A percentile compares a stretch with the other conserved stretches of the same genome.
These are phyloP conservation scores for Globisporangium megalacanthum DNA, from an alignment of 352 stramenopile species.

Conservation along the genomic window DNA sequence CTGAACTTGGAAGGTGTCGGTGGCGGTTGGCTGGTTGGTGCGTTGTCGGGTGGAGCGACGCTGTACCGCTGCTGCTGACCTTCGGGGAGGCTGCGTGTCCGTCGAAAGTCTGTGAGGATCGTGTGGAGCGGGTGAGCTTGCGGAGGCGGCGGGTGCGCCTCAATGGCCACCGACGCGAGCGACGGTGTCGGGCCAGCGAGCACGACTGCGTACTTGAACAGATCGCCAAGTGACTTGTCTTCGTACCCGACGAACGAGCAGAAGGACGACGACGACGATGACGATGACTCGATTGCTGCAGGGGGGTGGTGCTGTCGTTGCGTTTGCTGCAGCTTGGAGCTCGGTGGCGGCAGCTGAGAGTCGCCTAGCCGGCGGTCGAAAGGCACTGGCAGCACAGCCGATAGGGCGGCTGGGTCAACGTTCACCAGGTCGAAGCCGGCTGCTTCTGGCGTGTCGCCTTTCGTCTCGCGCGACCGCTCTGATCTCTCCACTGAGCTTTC, in stretches of 20 bases:
- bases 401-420: too few species aligned
- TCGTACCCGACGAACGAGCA: slow-evolving; percentile 29
- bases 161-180: slow-evolving; percentile 1
- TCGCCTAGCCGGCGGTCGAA: too few species aligned
- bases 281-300: too few species aligned
- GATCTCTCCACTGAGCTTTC: too few species aligned
- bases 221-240: slow-evolving; percentile 39
- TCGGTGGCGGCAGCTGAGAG: too few species aligned
- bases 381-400: too few species aligned
- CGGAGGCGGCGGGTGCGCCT: slow-evolving; percentile 26
- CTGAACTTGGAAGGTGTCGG: slow-evolving; percentile 21
- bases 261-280: slow-evolving; percentile 9
- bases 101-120: slow-evolving; percentile 32
- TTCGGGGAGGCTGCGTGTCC: slow-evolving; percentile 36
- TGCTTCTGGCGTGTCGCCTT: too few species aligned
- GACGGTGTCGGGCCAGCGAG: slow-evolving; percentile 38
- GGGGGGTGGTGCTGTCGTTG: too few species aligned
- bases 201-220: slow-evolving; percentile 74
- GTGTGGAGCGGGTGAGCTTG: slow-evolving; percentile 20
- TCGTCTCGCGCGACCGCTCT: too few species aligned
- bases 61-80: slow-evolving; percentile 17
- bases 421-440: too few species aligned
- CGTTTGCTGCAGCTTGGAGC: too few species aligned
- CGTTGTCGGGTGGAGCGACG: slow-evolving; percentile 14
- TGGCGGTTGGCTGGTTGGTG: slow-evolving; percentile 11